phyloP scores from a whole-genome alignment of 257 asterid species.

The Nicotiana sylvestris region DNA sequence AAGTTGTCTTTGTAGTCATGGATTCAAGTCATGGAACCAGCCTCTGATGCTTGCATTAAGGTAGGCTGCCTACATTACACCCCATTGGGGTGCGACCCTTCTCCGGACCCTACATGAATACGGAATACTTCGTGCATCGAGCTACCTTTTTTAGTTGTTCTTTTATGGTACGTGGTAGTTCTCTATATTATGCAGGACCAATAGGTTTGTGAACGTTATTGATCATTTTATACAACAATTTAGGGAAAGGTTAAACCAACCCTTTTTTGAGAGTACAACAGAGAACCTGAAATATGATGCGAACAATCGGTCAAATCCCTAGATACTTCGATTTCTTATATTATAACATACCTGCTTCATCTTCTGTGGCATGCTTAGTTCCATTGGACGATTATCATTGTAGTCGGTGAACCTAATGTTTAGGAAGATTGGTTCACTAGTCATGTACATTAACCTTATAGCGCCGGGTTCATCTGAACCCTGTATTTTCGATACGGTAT shows the following conservation, averaged over 20 bases:
- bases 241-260: background rate
- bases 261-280: background rate
- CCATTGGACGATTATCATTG: background rate
- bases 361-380: background rate
- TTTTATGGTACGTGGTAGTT: background rate
- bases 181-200: background rate
- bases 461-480: too few species aligned
- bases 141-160: background rate
- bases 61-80: too few species aligned
- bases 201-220: background rate
- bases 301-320: background rate
- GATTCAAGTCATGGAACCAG: too few species aligned
- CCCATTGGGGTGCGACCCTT: too few species aligned
- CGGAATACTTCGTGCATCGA: too few species aligned
- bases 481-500: too few species aligned
- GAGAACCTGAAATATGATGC: background rate
- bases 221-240: background rate
- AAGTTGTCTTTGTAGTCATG: too few species aligned
- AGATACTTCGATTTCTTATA: background rate
- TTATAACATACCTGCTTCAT: background rate
- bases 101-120: too few species aligned
- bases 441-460: too few species aligned
- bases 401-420: background rate
- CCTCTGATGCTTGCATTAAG: too few species aligned
- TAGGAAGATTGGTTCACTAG: background rate